These are phyloP conservation scores for Aureobasidium sp. DNA, from an alignment of 2,329 filamentous ascomycete genomes.

Conservation along the genomic window DNA sequence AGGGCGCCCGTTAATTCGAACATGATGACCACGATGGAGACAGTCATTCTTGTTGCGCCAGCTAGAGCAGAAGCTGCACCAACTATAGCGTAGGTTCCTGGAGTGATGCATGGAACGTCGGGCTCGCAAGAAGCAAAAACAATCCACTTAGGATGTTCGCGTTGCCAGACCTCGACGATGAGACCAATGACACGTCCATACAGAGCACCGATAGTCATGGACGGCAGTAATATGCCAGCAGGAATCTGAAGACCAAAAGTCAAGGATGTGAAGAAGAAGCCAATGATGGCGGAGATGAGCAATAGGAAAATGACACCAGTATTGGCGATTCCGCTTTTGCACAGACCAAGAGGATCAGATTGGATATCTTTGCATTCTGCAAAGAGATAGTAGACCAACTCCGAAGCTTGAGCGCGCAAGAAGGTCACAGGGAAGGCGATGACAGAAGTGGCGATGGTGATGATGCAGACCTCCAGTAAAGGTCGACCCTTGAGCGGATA, in stretches of 20 bases:
- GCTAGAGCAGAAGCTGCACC: conserved; percentile 91
- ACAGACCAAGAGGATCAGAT: conserved; percentile 84
- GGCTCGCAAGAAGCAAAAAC: conserved; percentile 74
- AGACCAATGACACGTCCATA: conserved; percentile 85
- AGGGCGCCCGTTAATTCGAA: conserved; percentile 96
- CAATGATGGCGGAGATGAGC: conserved; percentile 70
- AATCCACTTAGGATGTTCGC: conserved; percentile 66
- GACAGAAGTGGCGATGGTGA: conserved; percentile 73
- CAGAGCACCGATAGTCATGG: conserved; percentile 89
- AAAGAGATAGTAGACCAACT: conserved; percentile 87
- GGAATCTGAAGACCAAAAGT: conserved; percentile 94
- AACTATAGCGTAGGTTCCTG: conserved; percentile 93
- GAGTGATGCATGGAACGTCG: conserved; percentile 80
- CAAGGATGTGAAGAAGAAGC: conserved; percentile 74
- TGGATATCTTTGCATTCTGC: conserved; percentile 75
- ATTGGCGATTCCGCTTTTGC: conserved; percentile 76
- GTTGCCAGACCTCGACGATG: conserved; percentile 79
- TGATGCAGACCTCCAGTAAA: conserved; percentile 67
- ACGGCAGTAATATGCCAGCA: conserved; percentile 89
- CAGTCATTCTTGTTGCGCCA: conserved; percentile 91
- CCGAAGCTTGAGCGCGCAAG: conserved; percentile 85
- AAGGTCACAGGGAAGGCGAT: conserved; percentile 96
- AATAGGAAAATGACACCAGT: conserved; percentile 75
- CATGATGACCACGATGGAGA: conserved; percentile 98
- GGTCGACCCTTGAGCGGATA: conserved; percentile 59